These are phyloP conservation scores for Fusarium clavum DNA, from an alignment of 2,329 filamentous ascomycete species.

Conservation along the genomic window DNA sequence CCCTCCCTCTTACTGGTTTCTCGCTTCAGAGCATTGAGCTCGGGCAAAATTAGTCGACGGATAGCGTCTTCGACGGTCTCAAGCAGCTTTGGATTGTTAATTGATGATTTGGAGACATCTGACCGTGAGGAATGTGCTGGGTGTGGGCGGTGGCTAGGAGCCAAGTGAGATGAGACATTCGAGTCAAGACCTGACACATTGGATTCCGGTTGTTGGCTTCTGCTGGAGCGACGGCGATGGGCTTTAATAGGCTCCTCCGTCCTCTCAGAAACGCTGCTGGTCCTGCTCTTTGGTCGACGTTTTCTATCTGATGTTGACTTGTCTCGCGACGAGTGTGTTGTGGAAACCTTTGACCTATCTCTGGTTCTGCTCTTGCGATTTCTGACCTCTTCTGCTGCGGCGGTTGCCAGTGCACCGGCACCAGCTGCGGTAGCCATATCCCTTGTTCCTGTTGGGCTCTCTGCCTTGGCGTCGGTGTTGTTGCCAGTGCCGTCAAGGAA, in stretches of 20 bases:
- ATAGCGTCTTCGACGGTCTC: slow-evolving; percentile 96
- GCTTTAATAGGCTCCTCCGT: slow-evolving; percentile 60
- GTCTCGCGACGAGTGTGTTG: slow-evolving; percentile 56
- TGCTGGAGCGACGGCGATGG: slow-evolving; percentile 63
- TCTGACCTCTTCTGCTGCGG: slow-evolving; percentile 57
- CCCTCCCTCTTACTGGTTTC: slow-evolving; percentile 84
- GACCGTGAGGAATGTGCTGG: slow-evolving; percentile 66
- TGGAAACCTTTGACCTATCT: slow-evolving; percentile 56
- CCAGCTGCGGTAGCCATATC: slow-evolving; percentile 54
- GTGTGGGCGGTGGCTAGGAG: slow-evolving; percentile 66
- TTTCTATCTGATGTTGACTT: slow-evolving; percentile 61
- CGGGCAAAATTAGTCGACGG: slow-evolving; percentile 86
- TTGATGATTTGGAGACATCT: slow-evolving; percentile 73
- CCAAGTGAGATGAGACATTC: slow-evolving; percentile 64
- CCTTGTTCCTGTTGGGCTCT: slow-evolving; percentile 54
- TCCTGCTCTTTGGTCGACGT: slow-evolving; percentile 60
- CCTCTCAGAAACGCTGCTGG: slow-evolving; percentile 62
- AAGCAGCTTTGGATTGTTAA: slow-evolving; percentile 91
- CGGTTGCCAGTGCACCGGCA: slow-evolving; percentile 51
- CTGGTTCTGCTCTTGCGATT: slow-evolving; percentile 59
- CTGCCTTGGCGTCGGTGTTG: slow-evolving; percentile 56
- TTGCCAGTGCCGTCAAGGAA: slow-evolving; percentile 70
- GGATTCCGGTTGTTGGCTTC: slow-evolving; percentile 62
- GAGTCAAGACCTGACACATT: slow-evolving; percentile 65
- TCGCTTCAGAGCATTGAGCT: slow-evolving; percentile 90